These are phyloP conservation scores for Monosporozyma solicola DNA, from an alignment of 805 yeast genomes.

Conservation along the genomic window DNA sequence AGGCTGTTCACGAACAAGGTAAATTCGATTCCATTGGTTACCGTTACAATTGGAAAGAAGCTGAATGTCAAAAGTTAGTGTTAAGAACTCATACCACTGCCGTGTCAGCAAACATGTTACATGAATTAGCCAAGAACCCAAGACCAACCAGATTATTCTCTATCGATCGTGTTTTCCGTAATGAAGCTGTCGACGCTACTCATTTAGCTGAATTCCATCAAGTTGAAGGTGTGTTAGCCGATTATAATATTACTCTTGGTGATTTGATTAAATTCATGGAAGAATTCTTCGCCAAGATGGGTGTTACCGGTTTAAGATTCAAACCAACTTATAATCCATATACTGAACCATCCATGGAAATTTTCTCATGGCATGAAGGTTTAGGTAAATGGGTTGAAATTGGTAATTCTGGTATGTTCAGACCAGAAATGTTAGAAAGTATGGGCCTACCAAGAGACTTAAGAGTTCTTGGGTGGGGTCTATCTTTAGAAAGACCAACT, in stretches of 20 bases:
- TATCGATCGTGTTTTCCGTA: constrained; percentile 97
- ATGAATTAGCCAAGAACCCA: constrained; percentile 79
- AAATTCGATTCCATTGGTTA: constrained; percentile 93
- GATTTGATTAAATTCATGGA: constrained; percentile 98
- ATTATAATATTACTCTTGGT: constrained; percentile 88
- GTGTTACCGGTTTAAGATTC: constrained; percentile 89
- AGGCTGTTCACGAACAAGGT: constrained; percentile 80
- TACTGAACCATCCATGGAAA: constrained; percentile 98
- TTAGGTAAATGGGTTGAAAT: constrained; percentile 97
- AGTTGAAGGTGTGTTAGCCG: constrained; percentile 98
- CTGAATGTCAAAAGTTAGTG: constrained; percentile 84
- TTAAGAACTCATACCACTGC: constrained; percentile 98
- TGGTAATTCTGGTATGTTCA: constrained; percentile 98
- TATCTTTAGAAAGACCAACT: constrained; percentile 95
- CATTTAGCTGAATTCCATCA: constrained; percentile 99
- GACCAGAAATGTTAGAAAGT: constrained; percentile 98
- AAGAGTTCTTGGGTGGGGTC: constrained; percentile 96
- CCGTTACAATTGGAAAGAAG: constrained; percentile 94
- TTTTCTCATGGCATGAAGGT: constrained; percentile 93
- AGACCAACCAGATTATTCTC: constrained; percentile 87
- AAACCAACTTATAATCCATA: constrained; percentile 99
- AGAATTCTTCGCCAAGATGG: constrained; percentile 93
- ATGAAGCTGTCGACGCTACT: constrained; percentile 98
- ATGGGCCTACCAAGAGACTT: constrained; percentile 95
- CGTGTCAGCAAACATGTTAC: constrained; percentile 79